A percentile compares a stretch with the other conserved stretches of the same genome.
These are phyloP conservation scores for Scleroderma citrinum DNA, from an alignment of 768 basidiomycete genomes.

Conservation along the genomic window DNA sequence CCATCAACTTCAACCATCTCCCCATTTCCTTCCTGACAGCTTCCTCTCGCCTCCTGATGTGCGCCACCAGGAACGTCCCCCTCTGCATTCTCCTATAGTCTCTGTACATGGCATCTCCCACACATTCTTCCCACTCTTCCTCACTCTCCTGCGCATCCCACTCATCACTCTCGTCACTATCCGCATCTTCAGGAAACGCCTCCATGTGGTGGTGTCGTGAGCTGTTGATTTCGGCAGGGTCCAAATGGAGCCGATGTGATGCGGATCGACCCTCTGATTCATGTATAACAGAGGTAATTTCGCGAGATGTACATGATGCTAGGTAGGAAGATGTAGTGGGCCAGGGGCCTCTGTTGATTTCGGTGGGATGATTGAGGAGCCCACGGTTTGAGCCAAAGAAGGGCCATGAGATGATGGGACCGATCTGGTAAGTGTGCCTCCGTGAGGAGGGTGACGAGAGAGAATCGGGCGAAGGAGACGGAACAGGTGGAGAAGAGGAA, in stretches of 20 bases:
- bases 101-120: slow-evolving; percentile 72
- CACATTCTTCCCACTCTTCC: slow-evolving; percentile 67
- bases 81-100: slow-evolving; percentile 82
- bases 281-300: slow-evolving; percentile 63
- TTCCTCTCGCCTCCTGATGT: slow-evolving; percentile 59
- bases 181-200: slow-evolving; percentile 59
- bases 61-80: slow-evolving; percentile 70
- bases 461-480: background rate
- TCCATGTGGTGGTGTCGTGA: slow-evolving; percentile 64
- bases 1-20: slow-evolving; percentile 67
- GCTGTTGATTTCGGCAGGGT: slow-evolving; percentile 68
- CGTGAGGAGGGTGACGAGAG: slow-evolving; percentile 3
- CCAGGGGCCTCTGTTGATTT: slow-evolving; percentile 82
- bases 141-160: slow-evolving; percentile 78
- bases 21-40: slow-evolving; percentile 63
- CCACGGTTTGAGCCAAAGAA: slow-evolving; percentile 85
- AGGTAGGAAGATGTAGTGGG: slow-evolving; percentile 53
- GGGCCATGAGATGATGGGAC: slow-evolving; percentile 85
- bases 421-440: slow-evolving; percentile 46
- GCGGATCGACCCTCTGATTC: slow-evolving; percentile 77
- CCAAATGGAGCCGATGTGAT: slow-evolving; percentile 72
- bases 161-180: slow-evolving; percentile 73
- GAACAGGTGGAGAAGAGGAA: background rate
- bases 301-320: slow-evolving; percentile 61
- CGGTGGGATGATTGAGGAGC: slow-evolving; percentile 57